Percentiles rank a stretch among this genome's conserved stretches.
These are phyloP conservation scores for Xanthoconium purpureum DNA, from an alignment of 768 basidiomycete genomes.

Conservation along the genomic window DNA sequence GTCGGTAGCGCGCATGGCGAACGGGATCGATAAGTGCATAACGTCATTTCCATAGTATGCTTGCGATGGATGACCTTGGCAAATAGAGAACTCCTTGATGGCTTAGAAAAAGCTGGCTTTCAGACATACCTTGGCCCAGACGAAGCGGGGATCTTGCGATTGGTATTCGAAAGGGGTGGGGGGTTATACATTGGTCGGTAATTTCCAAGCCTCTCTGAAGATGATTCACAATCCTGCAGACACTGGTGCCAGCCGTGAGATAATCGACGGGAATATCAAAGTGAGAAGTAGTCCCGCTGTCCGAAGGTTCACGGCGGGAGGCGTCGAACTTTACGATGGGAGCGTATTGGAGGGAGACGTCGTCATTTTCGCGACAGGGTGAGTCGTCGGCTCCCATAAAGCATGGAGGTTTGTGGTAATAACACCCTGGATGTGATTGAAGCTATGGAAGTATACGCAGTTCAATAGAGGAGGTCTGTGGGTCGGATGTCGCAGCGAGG, in stretches of 20 bases:
- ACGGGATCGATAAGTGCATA: conserved; percentile 24
- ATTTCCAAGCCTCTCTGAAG: neutral
- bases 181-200: conserved; percentile 40
- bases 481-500: conserved; percentile 41
- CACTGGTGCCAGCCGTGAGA: conserved; percentile 42
- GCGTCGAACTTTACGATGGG: conserved; percentile 30
- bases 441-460: conserved; percentile 46
- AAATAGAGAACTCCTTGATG: conserved; percentile 38
- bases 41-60: neutral
- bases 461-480: conserved; percentile 44
- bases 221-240: conserved; percentile 16
- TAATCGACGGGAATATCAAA: conserved; percentile 50
- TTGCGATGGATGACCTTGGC: neutral
- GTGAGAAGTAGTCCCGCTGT: conserved; percentile 39
- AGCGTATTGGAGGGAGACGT: conserved; percentile 27
- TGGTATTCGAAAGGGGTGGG: conserved; percentile 34
- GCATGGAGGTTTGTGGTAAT: neutral
- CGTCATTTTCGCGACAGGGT: conserved; percentile 36
- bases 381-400: conserved; percentile 2
- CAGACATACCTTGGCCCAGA: conserved; percentile 38
- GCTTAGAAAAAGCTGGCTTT: conserved; percentile 37
- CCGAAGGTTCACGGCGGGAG: conserved; percentile 25
- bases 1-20: conserved; percentile 2
- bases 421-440: neutral
- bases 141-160: conserved; percentile 32